These are phyloP conservation scores for Ustilago cynodontis DNA, from an alignment of 1,284 basidiomycete species.

Conservation along the genomic window DNA sequence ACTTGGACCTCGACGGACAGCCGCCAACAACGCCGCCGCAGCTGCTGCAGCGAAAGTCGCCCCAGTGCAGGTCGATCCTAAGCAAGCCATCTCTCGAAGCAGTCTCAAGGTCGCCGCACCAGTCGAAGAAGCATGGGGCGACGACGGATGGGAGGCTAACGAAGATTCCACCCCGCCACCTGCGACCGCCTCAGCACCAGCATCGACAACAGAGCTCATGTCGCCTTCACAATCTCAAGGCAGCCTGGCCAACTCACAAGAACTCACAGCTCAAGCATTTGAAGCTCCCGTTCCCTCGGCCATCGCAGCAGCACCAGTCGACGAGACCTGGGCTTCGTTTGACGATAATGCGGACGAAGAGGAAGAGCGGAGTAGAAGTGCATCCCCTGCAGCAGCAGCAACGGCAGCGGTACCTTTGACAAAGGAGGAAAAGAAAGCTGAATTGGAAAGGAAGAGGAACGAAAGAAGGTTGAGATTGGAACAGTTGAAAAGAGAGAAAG, in stretches of 20 bases:
- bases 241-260: constrained; percentile 31
- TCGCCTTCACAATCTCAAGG: constrained; percentile 8
- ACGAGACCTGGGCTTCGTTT: constrained; percentile 38
- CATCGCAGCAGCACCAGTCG: constrained; percentile 7
- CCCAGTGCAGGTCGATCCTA: constrained; percentile 26
- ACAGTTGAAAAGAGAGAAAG: constrained; percentile 56
- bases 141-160: constrained; percentile 41
- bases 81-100: constrained; percentile 39
- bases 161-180: not conserved
- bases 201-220: not conserved
- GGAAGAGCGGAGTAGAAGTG: constrained; percentile 1
- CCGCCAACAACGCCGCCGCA: constrained; percentile 23
- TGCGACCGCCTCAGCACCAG: not conserved
- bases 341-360: constrained; percentile 39
- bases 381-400: constrained; percentile 18
- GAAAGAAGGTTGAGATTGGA: constrained; percentile 52
- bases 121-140: constrained; percentile 40
- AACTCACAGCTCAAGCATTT: constrained; percentile 45
- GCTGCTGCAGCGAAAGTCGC: constrained; percentile 9
- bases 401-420: constrained; percentile 32
- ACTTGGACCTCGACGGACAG: constrained; percentile 31
- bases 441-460: constrained; percentile 57
- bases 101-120: constrained; percentile 41
- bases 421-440: constrained; percentile 62
- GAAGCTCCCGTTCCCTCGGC: constrained; percentile 17